Evolutionary conservation across 257 asterid genomes (phyloP).

Genomic region (Solanum pinnatisectum): DNA sequence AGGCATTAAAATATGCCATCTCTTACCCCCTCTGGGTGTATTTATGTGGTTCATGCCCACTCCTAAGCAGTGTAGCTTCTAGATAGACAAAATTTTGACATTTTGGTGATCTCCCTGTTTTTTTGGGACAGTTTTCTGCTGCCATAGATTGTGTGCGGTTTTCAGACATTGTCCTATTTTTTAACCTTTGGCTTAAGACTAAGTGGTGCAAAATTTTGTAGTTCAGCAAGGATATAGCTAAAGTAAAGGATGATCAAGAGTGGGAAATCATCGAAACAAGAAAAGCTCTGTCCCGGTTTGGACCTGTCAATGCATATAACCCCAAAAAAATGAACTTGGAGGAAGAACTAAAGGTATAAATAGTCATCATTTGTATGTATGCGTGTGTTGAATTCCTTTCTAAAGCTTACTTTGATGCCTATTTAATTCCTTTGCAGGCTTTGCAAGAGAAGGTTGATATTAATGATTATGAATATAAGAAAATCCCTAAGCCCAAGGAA

Average conservation of each 20-base stretch:
- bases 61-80: neutral
- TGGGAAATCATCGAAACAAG: conserved; percentile 89
- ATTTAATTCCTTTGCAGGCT: conserved; percentile 31
- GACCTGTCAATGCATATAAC: conserved; percentile 69
- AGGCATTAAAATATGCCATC: neutral
- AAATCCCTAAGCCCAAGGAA: conserved; percentile 63
- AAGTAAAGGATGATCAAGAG: conserved; percentile 79
- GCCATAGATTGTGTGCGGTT: neutral
- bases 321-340: conserved; percentile 71
- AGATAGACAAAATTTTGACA: neutral
- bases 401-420: neutral
- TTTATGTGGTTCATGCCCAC: neutral
- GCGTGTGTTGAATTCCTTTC: neutral
- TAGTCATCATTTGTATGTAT: neutral
- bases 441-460: conserved; percentile 72
- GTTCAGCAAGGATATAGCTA: conserved; percentile 89
- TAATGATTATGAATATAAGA: conserved; percentile 78
- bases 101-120: neutral
- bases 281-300: conserved; percentile 75
- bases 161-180: neutral
- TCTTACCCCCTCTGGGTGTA: neutral
- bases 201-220: conserved; percentile 7
- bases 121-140: neutral
- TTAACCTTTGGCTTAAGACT: neutral
- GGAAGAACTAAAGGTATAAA: conserved; percentile 75